A percentile compares a stretch with the other conserved stretches of the same genome.
Evolutionary conservation across 139 green algal genomes (phyloP).

Genomic region (Picochlorum sp.): DNA sequence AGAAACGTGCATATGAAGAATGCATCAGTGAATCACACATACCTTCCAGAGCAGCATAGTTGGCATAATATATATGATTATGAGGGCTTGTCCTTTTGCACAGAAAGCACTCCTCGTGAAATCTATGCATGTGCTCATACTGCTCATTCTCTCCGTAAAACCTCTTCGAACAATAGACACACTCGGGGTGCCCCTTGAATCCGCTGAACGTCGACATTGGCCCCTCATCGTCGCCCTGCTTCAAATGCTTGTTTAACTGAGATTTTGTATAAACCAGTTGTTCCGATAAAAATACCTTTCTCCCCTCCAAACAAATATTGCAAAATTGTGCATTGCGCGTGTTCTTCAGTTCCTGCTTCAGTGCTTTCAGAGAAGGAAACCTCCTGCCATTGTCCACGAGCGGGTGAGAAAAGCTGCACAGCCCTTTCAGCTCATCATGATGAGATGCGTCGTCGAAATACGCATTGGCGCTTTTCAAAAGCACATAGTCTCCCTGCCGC

Average conservation of each 20-base stretch:
- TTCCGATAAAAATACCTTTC: constrained; percentile 83
- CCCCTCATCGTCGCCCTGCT: constrained; percentile 59
- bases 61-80: constrained; percentile 81
- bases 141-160: constrained; percentile 86
- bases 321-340: constrained; percentile 71
- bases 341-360: constrained; percentile 59
- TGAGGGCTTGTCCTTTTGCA: constrained; percentile 58
- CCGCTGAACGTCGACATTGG: constrained; percentile 59
- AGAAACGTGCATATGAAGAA: constrained; percentile 14
- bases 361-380: constrained; percentile 44
- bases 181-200: constrained; percentile 84
- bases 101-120: constrained; percentile 85
- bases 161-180: constrained; percentile 68
- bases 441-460: constrained; percentile 87
- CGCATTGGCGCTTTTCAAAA: constrained; percentile 53
- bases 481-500: constrained; percentile 31
- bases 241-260: constrained; percentile 70
- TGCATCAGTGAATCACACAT: not conserved
- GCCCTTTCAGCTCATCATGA: constrained; percentile 51
- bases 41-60: constrained; percentile 73
- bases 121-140: constrained; percentile 83
- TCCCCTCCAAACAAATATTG: constrained; percentile 75
- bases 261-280: constrained; percentile 78
- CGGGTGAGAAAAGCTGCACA: constrained; percentile 76
- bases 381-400: constrained; percentile 22